Conservation (phyloP, 352 stramenopile genomes). For the Globisporangium alternatum region DNA sequence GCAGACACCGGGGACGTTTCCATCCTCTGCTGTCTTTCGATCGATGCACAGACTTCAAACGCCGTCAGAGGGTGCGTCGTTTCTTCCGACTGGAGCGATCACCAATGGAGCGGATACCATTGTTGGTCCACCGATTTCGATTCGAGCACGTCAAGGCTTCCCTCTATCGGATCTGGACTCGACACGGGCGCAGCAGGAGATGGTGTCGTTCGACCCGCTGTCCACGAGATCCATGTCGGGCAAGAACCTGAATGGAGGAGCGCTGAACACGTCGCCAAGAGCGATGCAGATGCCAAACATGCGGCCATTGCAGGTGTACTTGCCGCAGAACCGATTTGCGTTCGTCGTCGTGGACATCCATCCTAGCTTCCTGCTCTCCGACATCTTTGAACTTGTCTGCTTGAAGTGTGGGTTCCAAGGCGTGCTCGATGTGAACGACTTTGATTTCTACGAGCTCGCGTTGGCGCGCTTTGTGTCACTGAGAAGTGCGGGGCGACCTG, state of each 20-base stretch:
- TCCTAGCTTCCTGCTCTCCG: constrained; percentile 48
- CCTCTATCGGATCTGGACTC: constrained; percentile 48
- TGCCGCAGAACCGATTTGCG: constrained; percentile 83
- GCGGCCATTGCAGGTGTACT: constrained; percentile 71
- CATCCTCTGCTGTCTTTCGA: constrained; percentile 47
- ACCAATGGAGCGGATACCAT: constrained; percentile 20
- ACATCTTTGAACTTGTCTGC: constrained; percentile 78
- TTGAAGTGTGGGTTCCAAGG: constrained; percentile 71
- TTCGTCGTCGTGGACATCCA: constrained; percentile 73
- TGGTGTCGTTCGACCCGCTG: constrained; percentile 54
- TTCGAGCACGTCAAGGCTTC: constrained; percentile 47
- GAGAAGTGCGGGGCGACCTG: constrained; percentile 74
- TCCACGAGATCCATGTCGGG: constrained; percentile 58
- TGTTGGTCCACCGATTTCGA: constrained; percentile 28
- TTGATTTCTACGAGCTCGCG: constrained; percentile 81
- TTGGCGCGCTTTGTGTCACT: constrained; percentile 85
- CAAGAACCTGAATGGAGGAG: constrained; percentile 24
- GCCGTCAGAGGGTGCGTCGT: constrained; percentile 26
- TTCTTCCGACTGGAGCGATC: constrained; percentile 19
- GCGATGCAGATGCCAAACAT: constrained; percentile 38
- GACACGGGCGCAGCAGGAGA: constrained; percentile 49
- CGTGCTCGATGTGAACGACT: constrained; percentile 73
- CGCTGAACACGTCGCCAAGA: constrained; percentile 33
- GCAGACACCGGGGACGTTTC: constrained; percentile 38
- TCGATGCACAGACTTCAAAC: constrained; percentile 73